Conservation (phyloP, 163 green algal species). For the Chlorella variabilis region DNA sequence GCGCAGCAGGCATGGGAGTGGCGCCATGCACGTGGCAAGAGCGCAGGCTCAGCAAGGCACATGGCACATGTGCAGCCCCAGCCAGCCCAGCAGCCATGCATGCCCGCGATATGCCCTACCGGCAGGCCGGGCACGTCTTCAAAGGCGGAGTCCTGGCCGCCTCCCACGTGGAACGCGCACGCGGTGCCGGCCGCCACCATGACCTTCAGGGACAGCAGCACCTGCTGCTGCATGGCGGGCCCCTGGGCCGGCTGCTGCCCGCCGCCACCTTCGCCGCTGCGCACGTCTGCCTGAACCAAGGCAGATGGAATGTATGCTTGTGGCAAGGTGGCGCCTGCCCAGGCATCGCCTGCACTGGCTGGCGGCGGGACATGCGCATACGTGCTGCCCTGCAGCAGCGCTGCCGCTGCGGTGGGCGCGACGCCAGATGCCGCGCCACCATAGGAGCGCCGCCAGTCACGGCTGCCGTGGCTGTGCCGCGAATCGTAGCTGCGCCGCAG, state of each 20-base stretch:
- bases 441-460: too few species aligned
- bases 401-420: too few species aligned
- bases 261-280: neutral
- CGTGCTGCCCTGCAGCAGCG: too few species aligned
- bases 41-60: neutral
- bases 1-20: too few species aligned
- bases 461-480: neutral
- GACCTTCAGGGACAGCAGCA: slow-evolving; percentile 65
- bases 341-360: neutral
- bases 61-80: neutral
- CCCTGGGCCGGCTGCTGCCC: neutral
- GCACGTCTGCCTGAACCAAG: neutral
- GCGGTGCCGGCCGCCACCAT: slow-evolving; percentile 69
- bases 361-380: too few species aligned
- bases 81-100: neutral
- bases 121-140: slow-evolving; percentile 22
- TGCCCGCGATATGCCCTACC: neutral
- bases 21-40: neutral
- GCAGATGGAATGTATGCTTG: too few species aligned
- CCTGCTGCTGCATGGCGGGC: slow-evolving; percentile 5
- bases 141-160: slow-evolving; percentile 35
- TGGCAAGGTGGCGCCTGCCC: too few species aligned
- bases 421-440: too few species aligned
- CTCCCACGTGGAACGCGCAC: slow-evolving; percentile 77
- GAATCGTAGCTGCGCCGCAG: neutral